phyloP scores from a whole-genome alignment of 192 early-diverging fungal species.

The Podila minutissima region DNA sequence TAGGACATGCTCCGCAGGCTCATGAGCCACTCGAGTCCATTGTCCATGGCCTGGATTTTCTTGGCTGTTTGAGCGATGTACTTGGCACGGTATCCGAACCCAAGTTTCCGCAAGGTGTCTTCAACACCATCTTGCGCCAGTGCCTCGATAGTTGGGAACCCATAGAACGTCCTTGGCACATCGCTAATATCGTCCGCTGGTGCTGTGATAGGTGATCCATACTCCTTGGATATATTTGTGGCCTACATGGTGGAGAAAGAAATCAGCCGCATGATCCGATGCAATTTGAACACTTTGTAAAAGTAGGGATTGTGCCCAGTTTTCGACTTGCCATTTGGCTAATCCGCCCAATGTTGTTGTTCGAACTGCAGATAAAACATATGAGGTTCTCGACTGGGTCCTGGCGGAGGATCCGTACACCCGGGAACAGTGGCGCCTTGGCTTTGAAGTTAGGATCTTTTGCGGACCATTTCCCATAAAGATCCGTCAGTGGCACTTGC shows the following conservation, averaged over 20 bases:
- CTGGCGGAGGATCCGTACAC: slow-evolving; percentile 83
- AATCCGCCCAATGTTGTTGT: slow-evolving; percentile 96
- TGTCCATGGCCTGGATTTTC: slow-evolving; percentile 52
- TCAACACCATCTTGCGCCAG: slow-evolving; percentile 72
- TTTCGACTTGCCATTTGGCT: slow-evolving; percentile 73
- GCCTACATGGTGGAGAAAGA: slow-evolving; percentile 34
- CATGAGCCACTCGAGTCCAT: slow-evolving; percentile 69
- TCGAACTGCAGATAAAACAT: slow-evolving; percentile 92
- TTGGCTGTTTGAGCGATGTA: slow-evolving; percentile 84
- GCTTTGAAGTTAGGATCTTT: slow-evolving; percentile 74
- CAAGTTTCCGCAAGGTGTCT: slow-evolving; percentile 70
- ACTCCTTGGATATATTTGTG: slow-evolving; percentile 58
- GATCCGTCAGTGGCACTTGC: slow-evolving; percentile 64
- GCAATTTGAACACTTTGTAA: not conserved
- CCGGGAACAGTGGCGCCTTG: slow-evolving; percentile 62
- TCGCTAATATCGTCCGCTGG: slow-evolving; percentile 1
- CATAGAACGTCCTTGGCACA: slow-evolving; percentile 57
- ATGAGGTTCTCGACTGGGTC: slow-evolving; percentile 89
- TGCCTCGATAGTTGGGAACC: slow-evolving; percentile 72
- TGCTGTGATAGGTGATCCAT: slow-evolving; percentile 51
- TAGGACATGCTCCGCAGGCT: slow-evolving; percentile 67
- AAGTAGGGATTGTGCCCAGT: not conserved
- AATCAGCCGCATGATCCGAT: too few relatives aligned
- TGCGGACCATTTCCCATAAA: slow-evolving; percentile 66
- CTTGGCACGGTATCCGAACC: slow-evolving; percentile 96